phyloP scores from a whole-genome alignment of 345 rosid species.

The Eucalyptus tenuipes region DNA sequence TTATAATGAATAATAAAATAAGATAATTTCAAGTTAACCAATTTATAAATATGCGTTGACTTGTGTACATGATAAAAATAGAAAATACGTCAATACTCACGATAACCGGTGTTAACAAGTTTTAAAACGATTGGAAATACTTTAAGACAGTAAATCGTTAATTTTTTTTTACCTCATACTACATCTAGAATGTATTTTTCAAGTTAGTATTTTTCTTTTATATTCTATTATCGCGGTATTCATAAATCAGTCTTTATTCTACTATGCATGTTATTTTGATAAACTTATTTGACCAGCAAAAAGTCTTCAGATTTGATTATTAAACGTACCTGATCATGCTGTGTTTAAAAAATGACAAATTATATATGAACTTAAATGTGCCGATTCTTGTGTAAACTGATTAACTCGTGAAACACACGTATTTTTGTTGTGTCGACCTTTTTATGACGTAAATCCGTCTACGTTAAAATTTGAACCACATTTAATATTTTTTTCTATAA shows the following conservation, averaged over 20 bases:
- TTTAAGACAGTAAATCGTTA: background rate
- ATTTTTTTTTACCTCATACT: background rate
- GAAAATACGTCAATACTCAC: background rate
- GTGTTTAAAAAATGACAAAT: background rate
- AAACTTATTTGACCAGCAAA: background rate
- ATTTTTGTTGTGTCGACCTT: background rate
- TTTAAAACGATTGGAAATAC: background rate
- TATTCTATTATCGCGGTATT: background rate
- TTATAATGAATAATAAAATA: background rate
- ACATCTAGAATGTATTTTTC: background rate
- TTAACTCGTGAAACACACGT: background rate
- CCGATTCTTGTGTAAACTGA: background rate
- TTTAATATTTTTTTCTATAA: background rate
- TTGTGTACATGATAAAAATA: background rate
- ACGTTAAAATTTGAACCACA: background rate
- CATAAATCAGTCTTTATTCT: background rate
- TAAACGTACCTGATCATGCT: background rate
- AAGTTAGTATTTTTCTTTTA: background rate
- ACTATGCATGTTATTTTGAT: background rate
- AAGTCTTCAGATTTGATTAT: background rate
- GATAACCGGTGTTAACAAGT: background rate
- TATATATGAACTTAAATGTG: background rate
- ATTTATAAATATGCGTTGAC: background rate
- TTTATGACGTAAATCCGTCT: background rate
- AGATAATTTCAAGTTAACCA: background rate